Percentiles rank a stretch among this genome's conserved stretches.
These are phyloP conservation scores for Iris pallida DNA, from an alignment of 116 monocot species.

Conservation along the genomic window DNA sequence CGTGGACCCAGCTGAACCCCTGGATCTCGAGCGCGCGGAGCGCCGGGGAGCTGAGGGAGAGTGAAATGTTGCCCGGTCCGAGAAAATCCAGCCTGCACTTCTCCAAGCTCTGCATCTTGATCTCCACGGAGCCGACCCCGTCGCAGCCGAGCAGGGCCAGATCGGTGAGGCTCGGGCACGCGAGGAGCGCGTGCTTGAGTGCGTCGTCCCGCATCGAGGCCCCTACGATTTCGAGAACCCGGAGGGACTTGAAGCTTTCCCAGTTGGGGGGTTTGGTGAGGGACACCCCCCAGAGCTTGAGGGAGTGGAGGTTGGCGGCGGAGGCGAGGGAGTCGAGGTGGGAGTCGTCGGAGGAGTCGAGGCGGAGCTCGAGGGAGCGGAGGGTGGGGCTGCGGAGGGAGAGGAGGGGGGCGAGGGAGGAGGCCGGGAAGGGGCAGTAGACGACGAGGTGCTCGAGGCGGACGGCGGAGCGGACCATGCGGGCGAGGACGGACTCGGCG, in stretches of 20 bases:
- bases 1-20: conserved; percentile 69
- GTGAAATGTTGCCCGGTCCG: conserved; percentile 34
- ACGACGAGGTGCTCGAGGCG: conserved; percentile 66
- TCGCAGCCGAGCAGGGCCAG: conserved; percentile 84
- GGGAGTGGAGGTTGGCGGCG: conserved; percentile 23
- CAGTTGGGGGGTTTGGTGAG: conserved; percentile 48
- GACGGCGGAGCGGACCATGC: conserved; percentile 43
- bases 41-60: conserved; percentile 42
- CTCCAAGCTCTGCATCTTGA: conserved; percentile 54
- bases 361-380: conserved; percentile 71
- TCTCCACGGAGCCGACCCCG: conserved; percentile 36
- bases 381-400: conserved; percentile 37
- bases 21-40: conserved; percentile 59
- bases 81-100: conserved; percentile 82
- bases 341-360: conserved; percentile 38
- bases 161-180: conserved; percentile 70
- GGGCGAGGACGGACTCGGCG: conserved; percentile 45
- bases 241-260: conserved; percentile 35
- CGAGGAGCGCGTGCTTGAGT: conserved; percentile 34
- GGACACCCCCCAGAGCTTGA: conserved; percentile 85
- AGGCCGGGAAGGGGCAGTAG: conserved; percentile 73
- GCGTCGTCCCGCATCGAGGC: conserved; percentile 48
- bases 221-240: conserved; percentile 65
- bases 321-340: conserved; percentile 47
- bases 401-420: conserved; percentile 51